Evolutionary conservation across 1,284 basidiomycete genomes (phyloP).

Genomic region (Cryptococcus hybrid): DNA sequence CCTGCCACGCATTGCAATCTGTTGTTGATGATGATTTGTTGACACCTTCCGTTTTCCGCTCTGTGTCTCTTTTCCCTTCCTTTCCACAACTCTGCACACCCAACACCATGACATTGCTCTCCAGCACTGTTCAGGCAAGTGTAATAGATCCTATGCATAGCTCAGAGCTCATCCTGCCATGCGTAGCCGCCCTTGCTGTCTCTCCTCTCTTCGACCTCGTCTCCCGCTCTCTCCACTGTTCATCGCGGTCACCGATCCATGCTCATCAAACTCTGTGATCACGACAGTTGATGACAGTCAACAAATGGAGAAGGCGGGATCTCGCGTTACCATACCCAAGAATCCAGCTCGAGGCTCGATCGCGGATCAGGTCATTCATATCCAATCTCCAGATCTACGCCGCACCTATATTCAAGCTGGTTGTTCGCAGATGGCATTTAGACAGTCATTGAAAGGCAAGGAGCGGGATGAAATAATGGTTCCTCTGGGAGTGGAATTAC

Average conservation of each 20-base stretch:
- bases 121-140: constrained; percentile 27
- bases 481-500: constrained; percentile 64
- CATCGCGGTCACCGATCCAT: constrained; percentile 55
- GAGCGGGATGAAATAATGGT: background rate
- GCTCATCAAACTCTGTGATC: constrained; percentile 61
- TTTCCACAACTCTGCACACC: background rate
- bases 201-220: constrained; percentile 73
- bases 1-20: background rate
- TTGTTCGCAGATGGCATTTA: constrained; percentile 19
- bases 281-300: constrained; percentile 54
- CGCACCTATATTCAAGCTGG: constrained; percentile 68
- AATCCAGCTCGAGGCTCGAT: constrained; percentile 14
- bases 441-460: background rate
- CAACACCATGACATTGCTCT: constrained; percentile 19
- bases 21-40: no score
- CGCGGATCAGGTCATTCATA: constrained; percentile 70
- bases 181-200: constrained; percentile 65
- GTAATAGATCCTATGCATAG: background rate
- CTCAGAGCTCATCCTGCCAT: background rate
- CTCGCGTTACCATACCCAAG: background rate
- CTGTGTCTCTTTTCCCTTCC: background rate
- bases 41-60: no score
- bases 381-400: constrained; percentile 70
- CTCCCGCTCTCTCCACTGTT: constrained; percentile 61
- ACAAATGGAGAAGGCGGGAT: background rate